phyloP scores from a whole-genome alignment of 306 rosid species.

The Cicer bijugum region DNA sequence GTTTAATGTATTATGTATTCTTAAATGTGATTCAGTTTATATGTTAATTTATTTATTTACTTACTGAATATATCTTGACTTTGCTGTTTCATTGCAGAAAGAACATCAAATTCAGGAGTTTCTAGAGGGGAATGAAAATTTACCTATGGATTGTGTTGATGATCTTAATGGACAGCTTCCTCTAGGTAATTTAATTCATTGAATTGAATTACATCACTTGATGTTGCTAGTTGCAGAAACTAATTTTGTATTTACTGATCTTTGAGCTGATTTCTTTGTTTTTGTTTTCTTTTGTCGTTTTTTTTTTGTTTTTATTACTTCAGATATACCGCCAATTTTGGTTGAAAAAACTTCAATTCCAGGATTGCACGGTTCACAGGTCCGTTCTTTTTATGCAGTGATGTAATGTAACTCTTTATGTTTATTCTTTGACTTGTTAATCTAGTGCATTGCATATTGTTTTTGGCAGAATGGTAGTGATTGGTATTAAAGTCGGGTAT shows the following conservation, averaged over 20 bases:
- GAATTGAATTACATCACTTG: conserved; percentile 31
- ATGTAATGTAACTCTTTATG: conserved; percentile 15
- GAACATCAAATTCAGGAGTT: conserved; percentile 48
- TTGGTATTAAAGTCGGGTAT: not conserved
- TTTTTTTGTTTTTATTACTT: not conserved
- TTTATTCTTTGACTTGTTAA: not conserved
- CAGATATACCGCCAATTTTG: conserved; percentile 66
- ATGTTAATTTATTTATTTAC: not conserved
- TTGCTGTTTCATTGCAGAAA: conserved; percentile 48
- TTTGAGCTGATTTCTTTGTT: conserved; percentile 29
- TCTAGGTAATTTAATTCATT: conserved; percentile 54
- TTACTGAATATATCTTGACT: not conserved
- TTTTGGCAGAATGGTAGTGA: conserved; percentile 26
- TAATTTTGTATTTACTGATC: conserved; percentile 15
- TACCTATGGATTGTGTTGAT: conserved; percentile 49
- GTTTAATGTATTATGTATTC: conserved; percentile 2
- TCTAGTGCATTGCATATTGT: conserved; percentile 31
- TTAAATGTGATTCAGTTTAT: conserved; percentile 12
- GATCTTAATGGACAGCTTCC: conserved; percentile 55
- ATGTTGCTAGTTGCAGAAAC: conserved; percentile 1
- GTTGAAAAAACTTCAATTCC: conserved; percentile 62
- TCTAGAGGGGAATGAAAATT: conserved; percentile 49
- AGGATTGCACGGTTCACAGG: conserved; percentile 55
- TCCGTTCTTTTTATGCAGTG: conserved; percentile 47
- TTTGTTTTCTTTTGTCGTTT: too few species aligned